phyloP scores from a whole-genome alignment of 805 yeast species.

The Diddensiella caesifluorescens region DNA sequence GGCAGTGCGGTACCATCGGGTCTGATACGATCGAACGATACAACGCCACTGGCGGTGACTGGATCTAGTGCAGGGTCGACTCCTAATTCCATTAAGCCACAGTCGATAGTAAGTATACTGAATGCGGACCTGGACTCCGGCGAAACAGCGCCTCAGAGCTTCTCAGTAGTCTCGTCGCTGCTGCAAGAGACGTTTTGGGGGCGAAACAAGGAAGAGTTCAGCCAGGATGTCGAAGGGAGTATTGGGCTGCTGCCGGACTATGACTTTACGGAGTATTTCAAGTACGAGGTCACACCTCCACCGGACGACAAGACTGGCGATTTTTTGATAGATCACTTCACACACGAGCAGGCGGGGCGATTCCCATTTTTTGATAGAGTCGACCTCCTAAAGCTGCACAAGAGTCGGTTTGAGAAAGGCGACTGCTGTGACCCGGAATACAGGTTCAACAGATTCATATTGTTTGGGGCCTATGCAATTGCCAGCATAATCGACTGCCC shows the following conservation, averaged over 20 bases:
- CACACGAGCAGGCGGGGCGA: slow-evolving; percentile 17
- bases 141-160: slow-evolving; percentile 23
- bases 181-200: slow-evolving; percentile 24
- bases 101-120: slow-evolving; percentile 20
- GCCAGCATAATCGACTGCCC: slow-evolving; percentile 5
- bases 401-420: slow-evolving; percentile 14
- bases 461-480: slow-evolving; percentile 19
- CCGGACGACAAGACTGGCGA: slow-evolving; percentile 20
- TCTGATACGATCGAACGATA: slow-evolving; percentile 35
- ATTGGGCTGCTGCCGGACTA: slow-evolving; percentile 20
- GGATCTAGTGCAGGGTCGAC: slow-evolving; percentile 2
- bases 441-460: slow-evolving; percentile 18
- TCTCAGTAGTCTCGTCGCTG: slow-evolving; percentile 27
- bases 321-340: slow-evolving; percentile 7
- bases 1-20: neutral
- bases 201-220: slow-evolving; percentile 9
- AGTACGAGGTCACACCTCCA: slow-evolving; percentile 15
- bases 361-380: slow-evolving; percentile 21
- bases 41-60: slow-evolving; percentile 9
- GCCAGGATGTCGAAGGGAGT: slow-evolving; percentile 6
- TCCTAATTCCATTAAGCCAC: neutral
- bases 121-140: slow-evolving; percentile 21
- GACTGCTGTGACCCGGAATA: slow-evolving; percentile 17
- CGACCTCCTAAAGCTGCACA: slow-evolving; percentile 15
- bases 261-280: slow-evolving; percentile 19